A percentile compares a stretch with the other conserved stretches of the same genome.
Evolutionary conservation across 345 rosid genomes (phyloP).

Genomic region (Conringia planisiliqua): DNA sequence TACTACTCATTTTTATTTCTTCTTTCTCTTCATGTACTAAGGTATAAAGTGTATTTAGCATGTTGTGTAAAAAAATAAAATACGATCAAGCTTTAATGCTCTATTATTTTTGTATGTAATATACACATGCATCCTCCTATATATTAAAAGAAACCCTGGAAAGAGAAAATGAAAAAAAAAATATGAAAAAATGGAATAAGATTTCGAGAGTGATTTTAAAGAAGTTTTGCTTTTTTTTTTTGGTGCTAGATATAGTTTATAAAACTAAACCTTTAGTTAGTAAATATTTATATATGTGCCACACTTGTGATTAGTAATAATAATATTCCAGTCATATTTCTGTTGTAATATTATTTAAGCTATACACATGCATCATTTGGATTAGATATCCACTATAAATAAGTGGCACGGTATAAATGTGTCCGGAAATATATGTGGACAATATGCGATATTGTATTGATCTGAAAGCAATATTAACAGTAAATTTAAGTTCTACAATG

Average conservation of each 20-base stretch:
- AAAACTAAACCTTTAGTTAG: not conserved
- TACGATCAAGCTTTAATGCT: constrained; percentile 3
- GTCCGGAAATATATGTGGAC: not conserved
- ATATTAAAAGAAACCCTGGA: not conserved
- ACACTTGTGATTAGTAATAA: not conserved
- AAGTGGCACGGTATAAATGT: not conserved
- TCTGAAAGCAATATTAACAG: not conserved
- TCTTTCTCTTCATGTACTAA: not conserved
- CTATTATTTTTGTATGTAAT: constrained; percentile 1
- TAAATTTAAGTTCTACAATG: not conserved
- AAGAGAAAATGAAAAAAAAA: not conserved
- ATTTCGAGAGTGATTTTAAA: not conserved
- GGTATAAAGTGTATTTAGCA: not conserved
- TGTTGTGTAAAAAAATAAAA: not conserved
- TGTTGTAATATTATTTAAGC: not conserved
- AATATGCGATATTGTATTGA: not conserved
- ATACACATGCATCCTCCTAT: not conserved
- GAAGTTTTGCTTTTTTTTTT: not conserved
- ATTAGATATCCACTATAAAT: not conserved
- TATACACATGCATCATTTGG: not conserved
- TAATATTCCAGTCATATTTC: not conserved
- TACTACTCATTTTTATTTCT: not conserved
- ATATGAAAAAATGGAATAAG: not conserved
- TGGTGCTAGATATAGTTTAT: not conserved
- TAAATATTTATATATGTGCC: not conserved